Percentiles rank a stretch among this genome's conserved stretches.
Conservation (phyloP, 2,329 filamentous ascomycete genomes). For the Metarhizium sp. region DNA sequence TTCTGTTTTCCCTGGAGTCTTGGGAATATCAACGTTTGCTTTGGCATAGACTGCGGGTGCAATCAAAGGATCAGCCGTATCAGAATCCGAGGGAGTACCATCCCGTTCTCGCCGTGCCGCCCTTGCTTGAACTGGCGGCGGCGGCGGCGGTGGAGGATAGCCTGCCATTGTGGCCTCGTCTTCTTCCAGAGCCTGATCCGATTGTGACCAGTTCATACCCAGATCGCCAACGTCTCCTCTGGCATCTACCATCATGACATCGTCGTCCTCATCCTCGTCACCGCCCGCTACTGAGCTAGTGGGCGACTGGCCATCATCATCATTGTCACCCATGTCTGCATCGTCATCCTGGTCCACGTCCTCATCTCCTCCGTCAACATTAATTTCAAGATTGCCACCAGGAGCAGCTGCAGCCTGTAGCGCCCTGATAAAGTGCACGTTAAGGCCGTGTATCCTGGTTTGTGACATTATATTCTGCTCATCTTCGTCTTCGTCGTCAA, state of each 20-base stretch:
- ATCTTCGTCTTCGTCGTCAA: conserved; percentile 37
- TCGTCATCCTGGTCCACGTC: conserved; percentile 53
- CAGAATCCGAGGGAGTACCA: conserved; percentile 62
- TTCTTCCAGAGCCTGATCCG: conserved; percentile 61
- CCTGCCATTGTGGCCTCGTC: conserved; percentile 71
- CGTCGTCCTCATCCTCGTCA: conserved; percentile 43
- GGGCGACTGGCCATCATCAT: conserved; percentile 24
- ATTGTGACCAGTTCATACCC: conserved; percentile 40
- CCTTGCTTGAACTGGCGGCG: conserved; percentile 49
- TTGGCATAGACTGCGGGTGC: conserved; percentile 53
- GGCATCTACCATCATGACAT: conserved; percentile 49
- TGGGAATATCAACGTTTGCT: conserved; percentile 64
- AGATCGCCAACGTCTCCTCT: conserved; percentile 35
- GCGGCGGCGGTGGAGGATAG: conserved; percentile 56
- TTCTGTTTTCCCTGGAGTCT: conserved; percentile 58
- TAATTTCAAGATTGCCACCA: conserved; percentile 18
- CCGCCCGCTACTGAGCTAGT: conserved; percentile 24
- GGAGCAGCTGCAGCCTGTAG: conserved; percentile 23
- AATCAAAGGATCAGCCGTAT: conserved; percentile 56
- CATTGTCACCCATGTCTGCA: conserved; percentile 33
- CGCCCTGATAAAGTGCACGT: conserved; percentile 27
- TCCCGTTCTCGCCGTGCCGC: conserved; percentile 42
- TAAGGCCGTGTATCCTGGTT: conserved; percentile 20
- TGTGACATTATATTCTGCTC: conserved; percentile 34
- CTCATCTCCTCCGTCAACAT: conserved; percentile 18